A percentile compares a stretch with the other conserved stretches of the same genome.
Evolutionary conservation across 2,329 filamentous ascomycete genomes (phyloP).

Genomic region (Penicillium sp.): DNA sequence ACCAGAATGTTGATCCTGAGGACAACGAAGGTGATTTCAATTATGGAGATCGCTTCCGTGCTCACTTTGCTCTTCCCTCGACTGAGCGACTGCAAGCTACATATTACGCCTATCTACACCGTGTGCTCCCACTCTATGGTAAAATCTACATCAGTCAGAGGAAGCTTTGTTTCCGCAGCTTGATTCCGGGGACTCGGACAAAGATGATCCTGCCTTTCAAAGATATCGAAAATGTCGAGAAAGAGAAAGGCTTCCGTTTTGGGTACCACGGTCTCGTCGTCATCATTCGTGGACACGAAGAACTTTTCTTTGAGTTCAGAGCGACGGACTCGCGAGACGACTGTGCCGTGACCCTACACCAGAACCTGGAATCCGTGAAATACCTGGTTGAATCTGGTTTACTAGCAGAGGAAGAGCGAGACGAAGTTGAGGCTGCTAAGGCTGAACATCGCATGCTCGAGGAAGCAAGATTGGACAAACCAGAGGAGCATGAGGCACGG

Average conservation of each 20-base stretch:
- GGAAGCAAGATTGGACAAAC: conserved; percentile 63
- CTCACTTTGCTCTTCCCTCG: conserved; percentile 85
- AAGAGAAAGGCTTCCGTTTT: conserved; percentile 92
- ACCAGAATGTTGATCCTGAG: conserved; percentile 59
- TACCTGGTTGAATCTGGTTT: conserved; percentile 71
- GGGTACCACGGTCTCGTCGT: conserved; percentile 88
- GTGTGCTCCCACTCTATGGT: conserved; percentile 87
- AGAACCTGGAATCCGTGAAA: conserved; percentile 71
- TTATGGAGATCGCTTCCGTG: conserved; percentile 71
- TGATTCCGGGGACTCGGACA: conserved; percentile 84
- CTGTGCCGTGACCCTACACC: conserved; percentile 78
- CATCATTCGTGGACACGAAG: conserved; percentile 92
- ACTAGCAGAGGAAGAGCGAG: conserved; percentile 67
- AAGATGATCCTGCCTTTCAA: conserved; percentile 89
- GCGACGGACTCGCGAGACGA: conserved; percentile 80
- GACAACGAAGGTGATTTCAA: conserved; percentile 57
- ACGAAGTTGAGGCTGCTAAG: conserved; percentile 72
- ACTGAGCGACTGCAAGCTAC: conserved; percentile 83
- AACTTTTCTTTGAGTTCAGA: conserved; percentile 93
- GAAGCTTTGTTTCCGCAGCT: conserved; percentile 88
- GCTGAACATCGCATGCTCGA: conserved; percentile 80
- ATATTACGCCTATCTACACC: conserved; percentile 89
- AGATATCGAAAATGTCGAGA: conserved; percentile 90
- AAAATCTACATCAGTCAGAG: conserved; percentile 92
- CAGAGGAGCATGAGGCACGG: conserved; percentile 34